These are phyloP conservation scores for Kwoniella dendrophila DNA, from an alignment of 768 basidiomycete genomes.

Conservation along the genomic window DNA sequence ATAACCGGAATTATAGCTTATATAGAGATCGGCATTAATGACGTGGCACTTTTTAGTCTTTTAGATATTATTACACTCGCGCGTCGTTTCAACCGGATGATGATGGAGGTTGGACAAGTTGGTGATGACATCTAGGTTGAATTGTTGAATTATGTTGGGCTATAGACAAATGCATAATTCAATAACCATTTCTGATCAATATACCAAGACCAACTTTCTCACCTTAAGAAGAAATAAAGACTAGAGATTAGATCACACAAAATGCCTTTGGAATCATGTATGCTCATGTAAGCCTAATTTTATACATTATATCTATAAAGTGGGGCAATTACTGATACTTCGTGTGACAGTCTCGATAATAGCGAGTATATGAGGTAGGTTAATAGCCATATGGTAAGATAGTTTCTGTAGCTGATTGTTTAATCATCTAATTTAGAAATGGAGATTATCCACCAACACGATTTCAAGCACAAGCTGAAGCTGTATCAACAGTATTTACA, in stretches of 20 bases:
- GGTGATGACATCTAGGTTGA: conserved; percentile 10
- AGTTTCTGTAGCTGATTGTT: neutral
- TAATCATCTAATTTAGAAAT: conserved; percentile 28
- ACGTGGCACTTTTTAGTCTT: conserved; percentile 13
- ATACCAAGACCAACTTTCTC: neutral
- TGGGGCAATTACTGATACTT: conserved; percentile 11
- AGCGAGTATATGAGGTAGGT: conserved; percentile 83
- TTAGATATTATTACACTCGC: neutral
- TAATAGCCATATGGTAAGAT: neutral
- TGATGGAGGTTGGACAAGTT: neutral
- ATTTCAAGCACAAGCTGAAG: conserved; percentile 87
- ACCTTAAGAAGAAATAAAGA: too few relatives aligned
- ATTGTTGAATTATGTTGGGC: neutral
- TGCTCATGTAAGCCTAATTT: conserved; percentile 68
- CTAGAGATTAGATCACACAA: conserved; percentile 25
- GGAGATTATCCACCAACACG: conserved; percentile 59
- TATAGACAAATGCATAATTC: too few relatives aligned
- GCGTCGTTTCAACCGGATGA: conserved; percentile 5
- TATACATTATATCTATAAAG: neutral
- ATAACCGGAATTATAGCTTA: conserved; percentile 7
- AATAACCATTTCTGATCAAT: too few relatives aligned
- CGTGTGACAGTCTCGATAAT: conserved; percentile 72
- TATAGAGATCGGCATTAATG: conserved; percentile 15
- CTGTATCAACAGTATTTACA: conserved; percentile 84
- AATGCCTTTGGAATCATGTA: conserved; percentile 97